Percentiles rank a stretch among this genome's conserved stretches.
phyloP scores from a whole-genome alignment of 1,139 yeast species.

The Petasospora fabianii region DNA sequence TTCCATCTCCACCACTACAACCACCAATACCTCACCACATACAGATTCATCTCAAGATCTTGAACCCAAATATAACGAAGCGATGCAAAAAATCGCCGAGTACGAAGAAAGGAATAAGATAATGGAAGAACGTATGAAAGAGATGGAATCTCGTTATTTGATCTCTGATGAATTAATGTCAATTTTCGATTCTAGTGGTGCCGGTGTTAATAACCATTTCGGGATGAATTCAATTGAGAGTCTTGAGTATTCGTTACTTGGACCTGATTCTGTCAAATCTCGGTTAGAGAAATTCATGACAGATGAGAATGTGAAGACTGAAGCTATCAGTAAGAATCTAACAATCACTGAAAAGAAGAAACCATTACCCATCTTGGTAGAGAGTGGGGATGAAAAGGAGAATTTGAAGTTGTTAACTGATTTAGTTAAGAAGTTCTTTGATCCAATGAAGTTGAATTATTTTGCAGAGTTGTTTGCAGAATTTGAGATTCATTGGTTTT shows the following conservation, averaged over 20 bases:
- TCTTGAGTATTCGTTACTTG: constrained; percentile 13
- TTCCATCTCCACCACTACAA: background rate
- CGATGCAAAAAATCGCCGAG: background rate
- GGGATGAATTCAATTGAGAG: constrained; percentile 15
- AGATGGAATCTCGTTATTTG: no score
- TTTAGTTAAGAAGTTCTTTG: constrained; percentile 15
- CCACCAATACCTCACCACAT: background rate
- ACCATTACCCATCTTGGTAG: constrained; percentile 12
- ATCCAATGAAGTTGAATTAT: constrained; percentile 10
- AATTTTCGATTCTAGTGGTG: constrained; percentile 20
- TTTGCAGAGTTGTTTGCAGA: constrained; percentile 18
- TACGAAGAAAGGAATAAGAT: constrained; percentile 15
- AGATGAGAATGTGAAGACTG: background rate
- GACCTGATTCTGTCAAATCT: background rate
- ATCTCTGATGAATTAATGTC: constrained; percentile 22
- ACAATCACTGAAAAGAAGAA: constrained; percentile 7
- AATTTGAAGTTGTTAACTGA: constrained; percentile 8
- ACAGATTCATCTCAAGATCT: background rate
- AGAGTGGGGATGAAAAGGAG: constrained; percentile 1
- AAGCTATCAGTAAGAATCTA: background rate
- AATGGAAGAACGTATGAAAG: constrained; percentile 14
- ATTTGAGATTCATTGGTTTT: constrained; percentile 11
- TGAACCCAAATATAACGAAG: background rate
- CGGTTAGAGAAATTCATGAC: no score
- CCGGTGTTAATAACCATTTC: constrained; percentile 7